A percentile compares a stretch with the other conserved stretches of the same genome.
Conservation (phyloP, 2,329 filamentous ascomycete species). For the Cytospora chrysosperma region DNA sequence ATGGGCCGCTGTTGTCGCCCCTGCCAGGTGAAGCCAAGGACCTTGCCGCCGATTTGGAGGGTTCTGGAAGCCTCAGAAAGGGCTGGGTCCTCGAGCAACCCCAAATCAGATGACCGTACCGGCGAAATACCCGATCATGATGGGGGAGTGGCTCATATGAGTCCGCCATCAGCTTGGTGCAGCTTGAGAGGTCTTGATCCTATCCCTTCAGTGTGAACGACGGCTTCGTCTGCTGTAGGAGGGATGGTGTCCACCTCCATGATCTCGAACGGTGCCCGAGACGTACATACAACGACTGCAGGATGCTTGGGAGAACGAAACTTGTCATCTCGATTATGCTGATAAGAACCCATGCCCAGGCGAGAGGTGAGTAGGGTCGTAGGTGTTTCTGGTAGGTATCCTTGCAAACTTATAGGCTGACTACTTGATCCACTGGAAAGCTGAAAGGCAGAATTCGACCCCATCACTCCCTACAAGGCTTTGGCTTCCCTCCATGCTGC, state of each 20-base stretch:
- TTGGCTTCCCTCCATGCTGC: background rate
- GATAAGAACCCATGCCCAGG: background rate
- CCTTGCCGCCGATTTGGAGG: constrained; percentile 52
- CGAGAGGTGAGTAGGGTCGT: background rate
- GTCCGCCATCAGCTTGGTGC: constrained; percentile 59
- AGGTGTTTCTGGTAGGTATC: too few species aligned
- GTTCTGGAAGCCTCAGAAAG: constrained; percentile 30
- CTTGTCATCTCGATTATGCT: constrained; percentile 18
- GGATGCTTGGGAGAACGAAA: constrained; percentile 30
- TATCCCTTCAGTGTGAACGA: constrained; percentile 56
- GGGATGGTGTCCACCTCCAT: constrained; percentile 30
- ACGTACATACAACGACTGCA: constrained; percentile 29
- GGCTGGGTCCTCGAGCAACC: constrained; percentile 24
- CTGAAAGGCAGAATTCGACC: too few species aligned
- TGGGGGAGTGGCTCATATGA: constrained; percentile 51
- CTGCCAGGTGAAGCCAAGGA: constrained; percentile 55
- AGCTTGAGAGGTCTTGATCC: constrained; percentile 61
- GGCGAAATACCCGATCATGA: constrained; percentile 51
- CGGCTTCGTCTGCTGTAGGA: constrained; percentile 47
- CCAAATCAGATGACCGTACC: constrained; percentile 55
- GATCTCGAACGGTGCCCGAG: constrained; percentile 29
- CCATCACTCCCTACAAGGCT: background rate
- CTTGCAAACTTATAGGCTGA: too few species aligned
- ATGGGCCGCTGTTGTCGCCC: constrained; percentile 48
- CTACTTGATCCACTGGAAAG: too few species aligned